A percentile compares a stretch with the other conserved stretches of the same genome.
Conservation (phyloP, 1,284 basidiomycete genomes). For the Ustilago esculenta region DNA sequence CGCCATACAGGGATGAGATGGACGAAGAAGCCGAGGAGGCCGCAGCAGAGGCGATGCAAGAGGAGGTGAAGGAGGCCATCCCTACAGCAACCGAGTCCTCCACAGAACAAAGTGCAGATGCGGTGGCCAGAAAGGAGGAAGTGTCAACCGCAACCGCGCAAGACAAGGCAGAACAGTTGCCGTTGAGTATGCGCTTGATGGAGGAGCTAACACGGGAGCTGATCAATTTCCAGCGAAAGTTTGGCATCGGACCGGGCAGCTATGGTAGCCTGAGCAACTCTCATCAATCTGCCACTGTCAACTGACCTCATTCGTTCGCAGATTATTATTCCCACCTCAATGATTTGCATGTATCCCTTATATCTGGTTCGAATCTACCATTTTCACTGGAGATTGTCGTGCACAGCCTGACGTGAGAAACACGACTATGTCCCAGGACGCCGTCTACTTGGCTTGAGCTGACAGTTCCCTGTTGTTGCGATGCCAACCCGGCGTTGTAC, state of each 20-base stretch:
- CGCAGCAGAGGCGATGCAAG: slow-evolving; percentile 71
- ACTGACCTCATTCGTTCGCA: slow-evolving; percentile 1
- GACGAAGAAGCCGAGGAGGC: slow-evolving; percentile 78
- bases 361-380: no score
- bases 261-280: slow-evolving; percentile 23
- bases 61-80: slow-evolving; percentile 4
- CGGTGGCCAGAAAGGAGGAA: slow-evolving; percentile 66
- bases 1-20: slow-evolving; percentile 29
- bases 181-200: slow-evolving; percentile 61
- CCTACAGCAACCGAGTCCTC: neutral
- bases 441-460: no score
- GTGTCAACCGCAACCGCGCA: neutral
- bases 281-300: slow-evolving; percentile 27
- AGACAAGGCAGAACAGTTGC: slow-evolving; percentile 21
- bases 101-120: slow-evolving; percentile 72
- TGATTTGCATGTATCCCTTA: no score
- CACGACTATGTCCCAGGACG: no score
- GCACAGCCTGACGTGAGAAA: no score
- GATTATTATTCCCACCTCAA: no score
- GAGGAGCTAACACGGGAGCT: slow-evolving; percentile 64
- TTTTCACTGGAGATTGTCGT: no score
- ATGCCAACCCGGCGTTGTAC: no score
- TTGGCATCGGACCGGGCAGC: slow-evolving; percentile 45
- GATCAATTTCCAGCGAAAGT: slow-evolving; percentile 58
- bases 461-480: no score